Evolutionary conservation across 768 basidiomycete genomes (phyloP), one percentile per base, ranked within the genome.

Genomic region (Collybia sordida): DNA sequence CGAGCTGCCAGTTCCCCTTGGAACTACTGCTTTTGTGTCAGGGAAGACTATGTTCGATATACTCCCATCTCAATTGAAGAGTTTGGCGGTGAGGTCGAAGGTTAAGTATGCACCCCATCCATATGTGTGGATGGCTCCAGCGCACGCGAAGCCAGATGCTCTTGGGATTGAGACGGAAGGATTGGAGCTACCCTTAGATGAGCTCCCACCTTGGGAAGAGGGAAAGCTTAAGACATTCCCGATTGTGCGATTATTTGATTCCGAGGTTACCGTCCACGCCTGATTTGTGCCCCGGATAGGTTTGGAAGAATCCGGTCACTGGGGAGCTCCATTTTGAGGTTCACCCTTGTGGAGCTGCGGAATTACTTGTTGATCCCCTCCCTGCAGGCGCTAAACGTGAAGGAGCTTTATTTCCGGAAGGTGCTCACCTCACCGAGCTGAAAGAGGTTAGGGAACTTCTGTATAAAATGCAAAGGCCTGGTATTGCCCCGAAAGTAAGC

Each of bases 281-380:
- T 25, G 42, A 35, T 24, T 23, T 49, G 48, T 24, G 24, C 21
- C 41, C 17, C 36, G 40, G 54, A 14, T 53, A 93, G 87, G 64
- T 87, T 6, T 96, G 94, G 94, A 95, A 95, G 76, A 96, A 95
- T 67, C 91, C 93, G 0, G 80, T 82, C 6, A 96, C 93, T 11
- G 84, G 85, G 21, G 72, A 73, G 1, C 77, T 98, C 18, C 90
- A 95, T 64, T 85, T 95, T 71, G 83, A 98, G 63, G 93, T 96
- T 3, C 94, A 96, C 64, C 93, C 90, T 3, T 90, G 87, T 57
- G 92, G 83, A 24, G 82, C 67, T 1, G 67, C 73, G 31, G 82
- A 88, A 57, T 75, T 95, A 24, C 53, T 86, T 47, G 71, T 97
- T 55, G 80, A 80, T n/a, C 82, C 92, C 14, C 77, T 95, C 0